Evolutionary conservation across 805 yeast species (phyloP).

Genomic region (Sporopachydermia quercuum): DNA sequence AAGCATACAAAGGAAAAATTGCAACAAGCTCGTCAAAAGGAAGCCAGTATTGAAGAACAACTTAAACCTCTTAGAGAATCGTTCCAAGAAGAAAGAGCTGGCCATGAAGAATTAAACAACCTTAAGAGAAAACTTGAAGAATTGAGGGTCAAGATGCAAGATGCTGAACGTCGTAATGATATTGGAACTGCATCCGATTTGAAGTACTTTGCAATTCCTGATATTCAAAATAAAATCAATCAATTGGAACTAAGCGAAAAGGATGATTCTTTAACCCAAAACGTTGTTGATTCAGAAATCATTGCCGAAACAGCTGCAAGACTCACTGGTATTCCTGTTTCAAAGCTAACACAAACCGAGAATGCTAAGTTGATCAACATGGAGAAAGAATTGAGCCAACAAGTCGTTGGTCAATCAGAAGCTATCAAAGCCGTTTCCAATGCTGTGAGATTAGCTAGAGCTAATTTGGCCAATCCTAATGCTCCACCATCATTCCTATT

Average conservation of each 20-base stretch:
- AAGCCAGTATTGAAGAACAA: conserved; percentile 74
- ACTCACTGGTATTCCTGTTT: conserved; percentile 92
- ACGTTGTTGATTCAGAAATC: conserved; percentile 82
- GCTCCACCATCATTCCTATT: conserved; percentile 94
- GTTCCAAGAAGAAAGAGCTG: conserved; percentile 73
- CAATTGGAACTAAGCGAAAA: conserved; percentile 64
- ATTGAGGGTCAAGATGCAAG: conserved; percentile 79
- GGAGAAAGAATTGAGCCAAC: conserved; percentile 72
- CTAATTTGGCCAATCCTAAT: conserved; percentile 91
- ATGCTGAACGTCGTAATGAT: conserved; percentile 95
- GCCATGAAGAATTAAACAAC: conserved; percentile 79
- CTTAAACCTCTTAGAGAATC: conserved; percentile 74
- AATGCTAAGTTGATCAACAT: conserved; percentile 84
- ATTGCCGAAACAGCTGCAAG: conserved; percentile 96
- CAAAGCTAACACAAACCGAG: conserved; percentile 89
- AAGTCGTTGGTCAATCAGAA: conserved; percentile 89
- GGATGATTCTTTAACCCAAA: conserved; percentile 55
- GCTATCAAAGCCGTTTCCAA: conserved; percentile 95
- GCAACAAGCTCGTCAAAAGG: conserved; percentile 59
- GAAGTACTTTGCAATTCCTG: conserved; percentile 95
- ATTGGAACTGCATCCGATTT: conserved; percentile 90
- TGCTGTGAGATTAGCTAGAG: conserved; percentile 82
- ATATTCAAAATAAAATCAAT: conserved; percentile 58
- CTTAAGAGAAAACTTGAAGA: conserved; percentile 89
- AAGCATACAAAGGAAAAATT: conserved; percentile 76